These are phyloP conservation scores for Sordariomycetes sp. DNA, from an alignment of 2,329 filamentous ascomycete species.

Conservation along the genomic window DNA sequence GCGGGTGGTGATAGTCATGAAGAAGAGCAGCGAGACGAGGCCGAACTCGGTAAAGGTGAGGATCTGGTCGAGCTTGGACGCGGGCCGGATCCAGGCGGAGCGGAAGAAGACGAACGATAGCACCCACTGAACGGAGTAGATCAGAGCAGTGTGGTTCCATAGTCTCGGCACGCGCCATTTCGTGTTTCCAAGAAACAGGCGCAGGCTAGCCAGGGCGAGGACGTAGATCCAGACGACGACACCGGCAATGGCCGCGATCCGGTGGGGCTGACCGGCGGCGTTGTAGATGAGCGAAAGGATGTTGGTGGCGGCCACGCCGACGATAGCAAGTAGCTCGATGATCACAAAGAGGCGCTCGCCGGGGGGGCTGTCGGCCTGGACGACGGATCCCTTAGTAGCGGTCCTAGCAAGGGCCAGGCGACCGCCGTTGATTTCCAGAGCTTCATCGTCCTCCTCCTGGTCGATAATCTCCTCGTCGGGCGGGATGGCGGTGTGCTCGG, in stretches of 20 bases:
- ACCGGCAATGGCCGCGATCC: constrained; percentile 48
- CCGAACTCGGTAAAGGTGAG: constrained; percentile 63
- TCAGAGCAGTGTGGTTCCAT: constrained; percentile 83
- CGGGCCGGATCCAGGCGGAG: constrained; percentile 68
- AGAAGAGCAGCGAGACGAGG: constrained; percentile 59
- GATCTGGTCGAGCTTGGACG: constrained; percentile 44
- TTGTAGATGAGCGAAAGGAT: constrained; percentile 47
- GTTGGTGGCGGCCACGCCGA: constrained; percentile 59
- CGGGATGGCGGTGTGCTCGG: constrained; percentile 37
- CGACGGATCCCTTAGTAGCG: constrained; percentile 46
- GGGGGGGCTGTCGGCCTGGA: constrained; percentile 63
- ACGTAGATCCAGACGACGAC: constrained; percentile 73
- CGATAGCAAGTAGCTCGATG: constrained; percentile 62
- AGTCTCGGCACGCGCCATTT: constrained; percentile 57
- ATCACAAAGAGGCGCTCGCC: constrained; percentile 58
- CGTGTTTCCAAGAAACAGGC: constrained; percentile 53
- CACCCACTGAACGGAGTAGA: constrained; percentile 77
- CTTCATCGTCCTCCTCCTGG: constrained; percentile 46
- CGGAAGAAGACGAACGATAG: constrained; percentile 68
- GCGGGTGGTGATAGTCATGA: constrained; percentile 67
- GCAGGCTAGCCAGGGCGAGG: constrained; percentile 56
- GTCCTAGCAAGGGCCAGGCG: constrained; percentile 45
- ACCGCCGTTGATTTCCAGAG: constrained; percentile 41
- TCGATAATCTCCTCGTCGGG: constrained; percentile 26
- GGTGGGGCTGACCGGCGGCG: constrained; percentile 43